Evolutionary conservation across 768 basidiomycete species (phyloP), one percentile per base, ranked within the genome.

Genomic region (Kwoniella dendrophila): DNA sequence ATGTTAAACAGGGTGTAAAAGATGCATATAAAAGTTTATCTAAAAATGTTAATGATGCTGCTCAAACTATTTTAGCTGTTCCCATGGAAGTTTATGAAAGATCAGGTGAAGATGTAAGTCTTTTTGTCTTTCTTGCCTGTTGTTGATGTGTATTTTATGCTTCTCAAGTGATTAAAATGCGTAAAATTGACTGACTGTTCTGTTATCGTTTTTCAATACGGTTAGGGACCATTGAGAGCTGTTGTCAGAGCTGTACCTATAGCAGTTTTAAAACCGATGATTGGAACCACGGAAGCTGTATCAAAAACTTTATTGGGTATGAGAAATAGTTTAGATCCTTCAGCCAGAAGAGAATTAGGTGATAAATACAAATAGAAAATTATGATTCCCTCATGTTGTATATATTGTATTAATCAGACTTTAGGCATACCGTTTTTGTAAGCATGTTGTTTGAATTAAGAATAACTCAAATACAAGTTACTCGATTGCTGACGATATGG

Each of bases 61-160:
- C 95, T 26, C 95, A 99, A 81, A 99, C 96, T 0, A 98, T 99
- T 64, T 84, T 99, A 36, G 95, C 96, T 0, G 92, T 99, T 0
- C 96, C 96, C 0, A 97, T 98, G 95, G 96, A 98, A 78, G 92
- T 97, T 11, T 95, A 97, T 70, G 96, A 99, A 79, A 84, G 90
- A 62, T 90, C 92, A 10, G 91, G 92, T 7, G 89, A 88, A 59
- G 90, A 96, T 85, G 94, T 89, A 68, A 71, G 84, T 81, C 18
- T 36, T 40, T 38, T 1, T 44, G 18, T n/a, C 16, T 40, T 55
- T 29, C 0, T 43, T 29, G 52, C 52, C 7, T 22, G 30, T 16
- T 50, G 22, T 7, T n/a, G 49, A 33, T 33, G 49, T 29, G 12
- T 24, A 50, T 22, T 26, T 7, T 26, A 10, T 5, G 27, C 49